Evolutionary conservation across 176 grass and related monocot species (phyloP).

Genomic region (Zoysia pacifica): DNA sequence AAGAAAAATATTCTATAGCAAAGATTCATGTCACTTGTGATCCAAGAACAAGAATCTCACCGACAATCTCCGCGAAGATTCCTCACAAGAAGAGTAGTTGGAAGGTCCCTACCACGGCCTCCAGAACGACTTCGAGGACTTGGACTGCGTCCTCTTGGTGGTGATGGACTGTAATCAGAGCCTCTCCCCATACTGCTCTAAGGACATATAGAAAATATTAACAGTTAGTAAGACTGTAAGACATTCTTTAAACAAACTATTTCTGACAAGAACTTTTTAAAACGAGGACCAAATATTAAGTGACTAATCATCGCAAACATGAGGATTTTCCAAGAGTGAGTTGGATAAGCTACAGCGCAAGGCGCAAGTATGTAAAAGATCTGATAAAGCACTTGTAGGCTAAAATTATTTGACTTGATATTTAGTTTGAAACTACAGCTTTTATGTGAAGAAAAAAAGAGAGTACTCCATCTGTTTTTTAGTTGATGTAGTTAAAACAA

Average conservation of each 20-base stretch:
- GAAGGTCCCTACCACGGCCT: conserved; percentile 60
- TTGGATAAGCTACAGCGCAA: not conserved
- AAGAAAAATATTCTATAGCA: not conserved
- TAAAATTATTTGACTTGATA: not conserved
- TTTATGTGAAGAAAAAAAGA: not conserved
- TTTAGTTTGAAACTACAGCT: not conserved
- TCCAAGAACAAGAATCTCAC: conserved; percentile 24
- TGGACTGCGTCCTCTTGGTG: conserved; percentile 68
- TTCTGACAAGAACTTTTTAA: not conserved
- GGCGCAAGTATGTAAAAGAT: not conserved
- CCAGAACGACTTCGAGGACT: conserved; percentile 64
- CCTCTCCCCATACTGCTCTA: conserved; percentile 60
- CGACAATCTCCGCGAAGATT: conserved; percentile 83
- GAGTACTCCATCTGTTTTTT: no score
- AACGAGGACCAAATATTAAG: not conserved
- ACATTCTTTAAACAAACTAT: not conserved
- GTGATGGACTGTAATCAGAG: conserved; percentile 71
- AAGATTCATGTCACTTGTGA: not conserved
- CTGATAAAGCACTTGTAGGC: not conserved
- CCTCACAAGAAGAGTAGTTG: conserved; percentile 85
- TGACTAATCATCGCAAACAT: not conserved
- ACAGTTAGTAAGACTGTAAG: not conserved
- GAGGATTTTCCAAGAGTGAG: not conserved
- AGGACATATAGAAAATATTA: not conserved
- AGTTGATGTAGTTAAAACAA: no score